phyloP scores from a whole-genome alignment of 352 stramenopile species.

The Blastocystis sp. region DNA sequence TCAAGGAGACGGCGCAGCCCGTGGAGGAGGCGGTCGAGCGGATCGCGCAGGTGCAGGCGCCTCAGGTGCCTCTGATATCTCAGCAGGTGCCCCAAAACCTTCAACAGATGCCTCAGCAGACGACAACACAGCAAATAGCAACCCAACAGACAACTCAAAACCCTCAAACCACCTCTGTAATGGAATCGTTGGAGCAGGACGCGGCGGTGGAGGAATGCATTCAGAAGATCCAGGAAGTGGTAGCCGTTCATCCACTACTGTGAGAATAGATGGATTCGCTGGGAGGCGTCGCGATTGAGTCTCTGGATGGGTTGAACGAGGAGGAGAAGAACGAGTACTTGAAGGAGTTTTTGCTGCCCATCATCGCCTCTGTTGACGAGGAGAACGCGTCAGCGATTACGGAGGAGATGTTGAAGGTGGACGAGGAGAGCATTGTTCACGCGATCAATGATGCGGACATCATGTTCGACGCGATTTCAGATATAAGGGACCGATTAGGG shows the following conservation, averaged over 20 bases:
- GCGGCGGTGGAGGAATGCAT: background rate
- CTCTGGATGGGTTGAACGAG: background rate
- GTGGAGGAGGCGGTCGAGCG: no score
- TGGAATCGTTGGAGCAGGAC: background rate
- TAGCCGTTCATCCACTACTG: background rate
- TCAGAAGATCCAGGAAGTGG: background rate
- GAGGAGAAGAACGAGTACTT: conserved; percentile 22
- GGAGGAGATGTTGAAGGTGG: conserved; percentile 11
- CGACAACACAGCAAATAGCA: background rate
- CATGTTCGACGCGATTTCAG: conserved; percentile 2
- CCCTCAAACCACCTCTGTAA: background rate
- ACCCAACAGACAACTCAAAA: background rate
- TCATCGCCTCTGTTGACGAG: conserved; percentile 36
- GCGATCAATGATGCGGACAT: conserved; percentile 16
- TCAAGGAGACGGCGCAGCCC: background rate
- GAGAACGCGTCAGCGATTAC: conserved; percentile 4
- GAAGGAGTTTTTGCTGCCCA: conserved; percentile 28
- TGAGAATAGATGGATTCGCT: conserved; percentile 5
- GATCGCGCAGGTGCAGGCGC: no score
- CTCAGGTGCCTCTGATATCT: no score
- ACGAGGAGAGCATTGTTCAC: background rate
- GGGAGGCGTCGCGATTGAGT: background rate
- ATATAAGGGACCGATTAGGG: background rate
- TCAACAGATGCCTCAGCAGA: background rate
- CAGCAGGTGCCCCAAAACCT: background rate